phyloP scores from a whole-genome alignment of 2,329 filamentous ascomycete genomes.

The Diatrype stigma region DNA sequence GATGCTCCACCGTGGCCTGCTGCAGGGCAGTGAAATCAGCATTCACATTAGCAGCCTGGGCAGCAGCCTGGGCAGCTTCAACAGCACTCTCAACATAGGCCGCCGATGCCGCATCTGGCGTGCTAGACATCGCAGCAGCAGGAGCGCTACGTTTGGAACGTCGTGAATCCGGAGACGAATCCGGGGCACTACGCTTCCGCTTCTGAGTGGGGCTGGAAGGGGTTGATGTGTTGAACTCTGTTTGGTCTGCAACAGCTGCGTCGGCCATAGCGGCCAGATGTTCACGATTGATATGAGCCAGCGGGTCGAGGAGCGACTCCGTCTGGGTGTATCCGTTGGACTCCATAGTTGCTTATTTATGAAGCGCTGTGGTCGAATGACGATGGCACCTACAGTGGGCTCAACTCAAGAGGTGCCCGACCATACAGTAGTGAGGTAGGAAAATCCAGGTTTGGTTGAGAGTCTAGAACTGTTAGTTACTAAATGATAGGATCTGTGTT shows the following conservation, averaged over 20 bases:
- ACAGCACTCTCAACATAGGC: constrained; percentile 54
- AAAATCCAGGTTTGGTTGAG: background rate
- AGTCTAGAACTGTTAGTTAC: background rate
- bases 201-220: constrained; percentile 46
- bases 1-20: constrained; percentile 46
- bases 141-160: constrained; percentile 48
- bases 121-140: constrained; percentile 38
- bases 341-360: constrained; percentile 23
- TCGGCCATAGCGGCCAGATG: constrained; percentile 43
- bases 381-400: constrained; percentile 15
- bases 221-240: constrained; percentile 39
- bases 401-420: constrained; percentile 10
- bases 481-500: background rate
- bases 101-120: constrained; percentile 38
- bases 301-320: constrained; percentile 29
- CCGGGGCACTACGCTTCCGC: constrained; percentile 47
- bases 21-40: constrained; percentile 55
- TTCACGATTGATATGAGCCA: constrained; percentile 27
- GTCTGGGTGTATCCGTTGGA: constrained; percentile 27
- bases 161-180: constrained; percentile 43
- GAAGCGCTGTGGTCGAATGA: constrained; percentile 11
- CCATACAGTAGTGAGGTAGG: constrained; percentile 1
- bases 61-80: constrained; percentile 39
- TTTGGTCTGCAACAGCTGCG: constrained; percentile 40
- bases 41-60: constrained; percentile 36